Evolutionary conservation across 2,329 filamentous ascomycete species (phyloP).

Genomic region (Exophiala sideris): DNA sequence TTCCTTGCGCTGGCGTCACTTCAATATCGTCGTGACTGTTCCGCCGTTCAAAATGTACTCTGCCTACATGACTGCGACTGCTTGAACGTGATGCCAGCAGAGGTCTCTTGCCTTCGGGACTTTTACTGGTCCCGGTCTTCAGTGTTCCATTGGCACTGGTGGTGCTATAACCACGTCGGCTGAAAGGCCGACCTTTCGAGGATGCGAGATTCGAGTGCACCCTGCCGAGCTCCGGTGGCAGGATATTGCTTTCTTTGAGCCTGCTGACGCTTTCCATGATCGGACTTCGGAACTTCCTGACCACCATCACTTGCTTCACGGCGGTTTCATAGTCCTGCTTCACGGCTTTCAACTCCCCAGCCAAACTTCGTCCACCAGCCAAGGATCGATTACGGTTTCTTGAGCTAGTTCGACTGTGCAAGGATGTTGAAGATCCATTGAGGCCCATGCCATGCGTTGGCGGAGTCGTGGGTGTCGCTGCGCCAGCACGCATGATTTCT

Average conservation of each 20-base stretch:
- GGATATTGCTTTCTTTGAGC: constrained; percentile 26
- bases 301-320: constrained; percentile 42
- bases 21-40: constrained; percentile 29
- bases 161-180: constrained; percentile 20
- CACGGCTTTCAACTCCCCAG: constrained; percentile 33
- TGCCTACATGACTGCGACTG: constrained; percentile 8
- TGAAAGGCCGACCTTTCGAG: constrained; percentile 23
- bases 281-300: constrained; percentile 45
- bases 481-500: constrained; percentile 36
- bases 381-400: constrained; percentile 23
- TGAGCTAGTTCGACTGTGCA: constrained; percentile 31
- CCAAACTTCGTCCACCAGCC: constrained; percentile 13
- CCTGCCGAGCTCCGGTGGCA: constrained; percentile 15
- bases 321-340: constrained; percentile 45
- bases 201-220: constrained; percentile 1
- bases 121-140: constrained; percentile 14
- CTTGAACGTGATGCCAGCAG: constrained; percentile 8
- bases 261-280: constrained; percentile 43
- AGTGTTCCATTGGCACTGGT: constrained; percentile 12
- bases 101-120: constrained; percentile 21
- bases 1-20: constrained; percentile 25
- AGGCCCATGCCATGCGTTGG: constrained; percentile 37
- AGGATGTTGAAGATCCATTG: constrained; percentile 23
- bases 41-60: constrained; percentile 28
- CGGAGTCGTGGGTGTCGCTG: constrained; percentile 43